Conservation (phyloP, 805 yeast species). For the Candida ortonii region DNA sequence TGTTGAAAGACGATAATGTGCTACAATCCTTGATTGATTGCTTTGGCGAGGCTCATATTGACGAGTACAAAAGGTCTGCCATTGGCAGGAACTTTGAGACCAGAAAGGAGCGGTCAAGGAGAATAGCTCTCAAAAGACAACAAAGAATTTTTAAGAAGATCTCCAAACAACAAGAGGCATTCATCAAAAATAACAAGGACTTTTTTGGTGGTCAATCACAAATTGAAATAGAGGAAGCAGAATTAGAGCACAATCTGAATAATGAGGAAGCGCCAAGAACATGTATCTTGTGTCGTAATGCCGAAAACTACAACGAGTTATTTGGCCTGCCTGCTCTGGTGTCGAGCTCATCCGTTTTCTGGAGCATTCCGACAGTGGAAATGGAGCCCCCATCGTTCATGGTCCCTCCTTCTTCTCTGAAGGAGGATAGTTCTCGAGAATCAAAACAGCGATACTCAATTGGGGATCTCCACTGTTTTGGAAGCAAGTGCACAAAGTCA, state of each 20-base stretch:
- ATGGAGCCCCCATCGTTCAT: conserved; percentile 28
- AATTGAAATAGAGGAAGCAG: conserved; percentile 13
- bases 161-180: conserved; percentile 49
- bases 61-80: conserved; percentile 47
- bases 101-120: conserved; percentile 51
- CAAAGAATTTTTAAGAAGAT: conserved; percentile 60
- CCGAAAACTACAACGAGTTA: conserved; percentile 41
- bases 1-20: conserved; percentile 47
- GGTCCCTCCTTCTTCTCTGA: conserved; percentile 18
- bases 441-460: conserved; percentile 22
- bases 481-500: conserved; percentile 26
- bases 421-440: conserved; percentile 9
- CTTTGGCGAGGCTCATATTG: conserved; percentile 56
- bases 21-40: conserved; percentile 50
- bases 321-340: conserved; percentile 60
- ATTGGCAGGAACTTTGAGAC: conserved; percentile 45
- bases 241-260: conserved; percentile 18
- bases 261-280: conserved; percentile 26
- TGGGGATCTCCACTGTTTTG: conserved; percentile 29
- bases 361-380: conserved; percentile 42
- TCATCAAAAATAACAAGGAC: conserved; percentile 39
- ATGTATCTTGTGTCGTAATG: conserved; percentile 62
- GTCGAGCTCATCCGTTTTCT: conserved; percentile 45
- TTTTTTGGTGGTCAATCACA: conserved; percentile 18
- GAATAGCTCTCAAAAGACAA: conserved; percentile 61